These are phyloP conservation scores for Pelagomonas calceolata DNA, from an alignment of 108 stramenopile genomes.

Conservation along the genomic window DNA sequence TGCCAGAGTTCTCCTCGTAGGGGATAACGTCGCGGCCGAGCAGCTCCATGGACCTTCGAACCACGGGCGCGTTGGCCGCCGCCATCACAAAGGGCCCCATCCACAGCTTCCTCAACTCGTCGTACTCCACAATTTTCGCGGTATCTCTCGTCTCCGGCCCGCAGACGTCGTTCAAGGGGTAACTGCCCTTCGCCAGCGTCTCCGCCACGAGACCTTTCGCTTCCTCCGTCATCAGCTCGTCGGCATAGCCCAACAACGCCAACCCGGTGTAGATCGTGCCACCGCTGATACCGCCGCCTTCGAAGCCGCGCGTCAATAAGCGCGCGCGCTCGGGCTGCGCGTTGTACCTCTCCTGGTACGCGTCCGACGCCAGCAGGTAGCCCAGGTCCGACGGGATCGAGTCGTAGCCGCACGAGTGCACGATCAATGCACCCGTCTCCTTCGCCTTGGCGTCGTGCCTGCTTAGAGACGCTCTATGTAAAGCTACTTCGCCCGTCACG, in stretches of 20 bases:
- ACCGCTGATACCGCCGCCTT: too few species aligned
- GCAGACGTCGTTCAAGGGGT: too few species aligned
- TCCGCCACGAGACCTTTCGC: too few species aligned
- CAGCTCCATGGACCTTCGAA: conserved; percentile 50
- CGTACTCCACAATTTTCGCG: background rate
- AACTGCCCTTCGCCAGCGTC: too few species aligned
- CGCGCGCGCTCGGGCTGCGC: too few species aligned
- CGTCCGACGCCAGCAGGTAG: too few species aligned
- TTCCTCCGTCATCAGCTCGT: background rate
- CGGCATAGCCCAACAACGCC: background rate
- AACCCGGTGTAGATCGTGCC: too few species aligned
- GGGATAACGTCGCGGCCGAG: conserved; percentile 25
- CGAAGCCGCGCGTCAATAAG: too few species aligned
- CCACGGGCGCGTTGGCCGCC: conserved; percentile 47
- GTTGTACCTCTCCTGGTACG: too few species aligned
- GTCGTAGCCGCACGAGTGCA: conserved; percentile 72
- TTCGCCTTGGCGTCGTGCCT: conserved; percentile 41
- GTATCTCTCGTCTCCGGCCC: too few species aligned
- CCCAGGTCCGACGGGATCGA: conserved; percentile 35
- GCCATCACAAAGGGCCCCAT: conserved; percentile 60
- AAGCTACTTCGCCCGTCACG: conserved; percentile 72
- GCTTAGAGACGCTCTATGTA: conserved; percentile 8
- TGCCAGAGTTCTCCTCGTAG: conserved; percentile 58
- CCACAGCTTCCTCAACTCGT: conserved; percentile 3
- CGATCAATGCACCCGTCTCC: conserved; percentile 52